Conservation (phyloP, 345 rosid species). For the Angophora floribunda region DNA sequence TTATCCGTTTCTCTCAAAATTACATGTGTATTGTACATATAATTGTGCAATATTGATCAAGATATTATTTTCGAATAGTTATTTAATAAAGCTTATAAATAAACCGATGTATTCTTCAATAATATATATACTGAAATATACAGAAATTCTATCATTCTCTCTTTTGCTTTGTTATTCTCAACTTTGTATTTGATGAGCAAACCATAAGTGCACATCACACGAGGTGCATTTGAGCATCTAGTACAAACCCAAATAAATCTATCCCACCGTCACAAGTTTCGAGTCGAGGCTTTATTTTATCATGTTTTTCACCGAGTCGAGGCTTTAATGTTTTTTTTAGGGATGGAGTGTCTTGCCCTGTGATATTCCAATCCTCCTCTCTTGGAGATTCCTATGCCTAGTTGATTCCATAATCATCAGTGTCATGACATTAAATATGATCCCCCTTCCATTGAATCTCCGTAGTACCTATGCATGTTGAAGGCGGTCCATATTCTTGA, state of each 20-base stretch:
- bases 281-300: too few relatives aligned
- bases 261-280: too few relatives aligned
- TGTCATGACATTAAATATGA: background rate
- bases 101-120: background rate
- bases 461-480: background rate
- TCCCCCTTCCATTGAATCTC: background rate
- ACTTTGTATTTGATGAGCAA: background rate
- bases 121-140: too few relatives aligned
- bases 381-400: background rate
- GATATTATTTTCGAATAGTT: background rate
- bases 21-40: rapidly evolving
- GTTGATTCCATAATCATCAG: background rate
- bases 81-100: background rate
- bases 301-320: background rate
- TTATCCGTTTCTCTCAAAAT: background rate
- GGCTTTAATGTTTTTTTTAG: too few relatives aligned
- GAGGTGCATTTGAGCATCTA: too few relatives aligned
- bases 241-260: too few relatives aligned
- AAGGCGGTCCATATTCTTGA: background rate
- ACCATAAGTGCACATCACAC: background rate
- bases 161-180: background rate
- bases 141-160: rapidly evolving
- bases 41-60: too few relatives aligned
- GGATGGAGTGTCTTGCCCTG: background rate
- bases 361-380: background rate